Evolutionary conservation across 148 eudicot genomes (phyloP).

Genomic region (Diospyros lotus): DNA sequence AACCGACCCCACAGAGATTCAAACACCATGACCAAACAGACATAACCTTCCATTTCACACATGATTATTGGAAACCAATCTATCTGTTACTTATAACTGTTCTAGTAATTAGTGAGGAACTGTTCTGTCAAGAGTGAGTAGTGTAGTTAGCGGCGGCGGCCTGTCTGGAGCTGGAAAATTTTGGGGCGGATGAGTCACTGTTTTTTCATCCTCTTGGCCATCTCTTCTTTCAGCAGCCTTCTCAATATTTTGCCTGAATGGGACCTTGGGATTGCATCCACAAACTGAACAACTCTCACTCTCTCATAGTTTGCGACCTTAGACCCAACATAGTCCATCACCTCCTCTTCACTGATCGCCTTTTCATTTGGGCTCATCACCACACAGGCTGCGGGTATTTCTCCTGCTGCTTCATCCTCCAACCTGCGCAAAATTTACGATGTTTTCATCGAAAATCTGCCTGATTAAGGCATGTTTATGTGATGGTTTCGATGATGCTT

Average conservation of each 20-base stretch:
- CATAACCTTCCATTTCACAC: too few relatives aligned
- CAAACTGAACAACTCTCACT: conserved; percentile 63
- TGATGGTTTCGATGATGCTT: conserved; percentile 13
- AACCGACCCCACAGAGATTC: too few relatives aligned
- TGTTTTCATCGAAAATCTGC: background rate
- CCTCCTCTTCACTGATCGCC: conserved; percentile 60
- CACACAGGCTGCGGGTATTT: conserved; percentile 88
- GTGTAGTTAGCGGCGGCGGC: too few relatives aligned
- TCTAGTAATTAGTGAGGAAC: too few relatives aligned
- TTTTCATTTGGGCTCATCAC: conserved; percentile 53
- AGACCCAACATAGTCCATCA: conserved; percentile 59
- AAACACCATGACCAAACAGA: too few relatives aligned
- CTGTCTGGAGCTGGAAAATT: too few relatives aligned
- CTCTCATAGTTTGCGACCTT: conserved; percentile 77
- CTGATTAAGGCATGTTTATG: background rate
- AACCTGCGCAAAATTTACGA: conserved; percentile 35
- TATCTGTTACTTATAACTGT: too few relatives aligned
- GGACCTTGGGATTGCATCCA: conserved; percentile 75
- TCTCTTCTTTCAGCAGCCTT: conserved; percentile 40
- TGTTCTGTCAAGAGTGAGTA: too few relatives aligned
- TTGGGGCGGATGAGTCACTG: too few relatives aligned
- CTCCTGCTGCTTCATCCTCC: conserved; percentile 92
- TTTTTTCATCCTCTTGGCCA: conserved; percentile 21
- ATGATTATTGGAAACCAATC: too few relatives aligned
- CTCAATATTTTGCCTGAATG: conserved; percentile 56